phyloP scores from a whole-genome alignment of 371 early-diverging fungal species.

The Apophysomyces variabilis region DNA sequence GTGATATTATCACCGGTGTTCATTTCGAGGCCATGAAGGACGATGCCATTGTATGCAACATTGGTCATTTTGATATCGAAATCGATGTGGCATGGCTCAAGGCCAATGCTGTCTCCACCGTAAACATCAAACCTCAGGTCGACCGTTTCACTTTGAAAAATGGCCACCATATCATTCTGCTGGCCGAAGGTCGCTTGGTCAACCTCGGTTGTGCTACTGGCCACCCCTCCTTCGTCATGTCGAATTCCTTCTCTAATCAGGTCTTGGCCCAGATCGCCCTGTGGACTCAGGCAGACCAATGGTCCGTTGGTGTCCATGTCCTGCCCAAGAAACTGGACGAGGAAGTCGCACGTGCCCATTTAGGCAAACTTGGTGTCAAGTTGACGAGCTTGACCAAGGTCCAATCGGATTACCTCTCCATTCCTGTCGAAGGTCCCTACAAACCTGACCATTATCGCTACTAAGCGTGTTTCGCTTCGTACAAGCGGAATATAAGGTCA shows the following conservation, averaged over 20 bases:
- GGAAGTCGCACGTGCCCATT: constrained; percentile 97
- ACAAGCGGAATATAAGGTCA: not conserved
- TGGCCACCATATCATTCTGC: constrained; percentile 94
- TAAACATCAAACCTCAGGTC: constrained; percentile 99
- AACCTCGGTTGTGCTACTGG: constrained; percentile 99
- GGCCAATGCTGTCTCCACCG: constrained; percentile 85
- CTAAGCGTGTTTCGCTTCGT: constrained; percentile 39
- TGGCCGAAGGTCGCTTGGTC: constrained; percentile 99
- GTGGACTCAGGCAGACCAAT: constrained; percentile 90
- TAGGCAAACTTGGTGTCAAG: constrained; percentile 95
- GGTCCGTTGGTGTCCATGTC: constrained; percentile 97
- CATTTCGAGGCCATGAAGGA: constrained; percentile 96
- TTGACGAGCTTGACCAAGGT: constrained; percentile 73
- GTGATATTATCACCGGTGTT: constrained; percentile 94
- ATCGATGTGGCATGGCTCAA: constrained; percentile 99
- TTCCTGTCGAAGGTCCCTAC: constrained; percentile 91
- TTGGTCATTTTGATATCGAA: constrained; percentile 99
- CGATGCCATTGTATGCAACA: constrained; percentile 99
- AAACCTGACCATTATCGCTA: constrained; percentile 96
- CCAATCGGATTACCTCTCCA: constrained; percentile 90
- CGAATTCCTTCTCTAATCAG: constrained; percentile 99
- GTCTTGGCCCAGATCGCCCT: constrained; percentile 98
- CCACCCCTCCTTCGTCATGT: constrained; percentile 99
- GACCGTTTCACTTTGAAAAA: constrained; percentile 95
- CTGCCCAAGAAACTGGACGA: constrained; percentile 99